These are phyloP conservation scores for Cutaneotrichosporon spelunceum DNA, from an alignment of 1,284 basidiomycete species.

Conservation along the genomic window DNA sequence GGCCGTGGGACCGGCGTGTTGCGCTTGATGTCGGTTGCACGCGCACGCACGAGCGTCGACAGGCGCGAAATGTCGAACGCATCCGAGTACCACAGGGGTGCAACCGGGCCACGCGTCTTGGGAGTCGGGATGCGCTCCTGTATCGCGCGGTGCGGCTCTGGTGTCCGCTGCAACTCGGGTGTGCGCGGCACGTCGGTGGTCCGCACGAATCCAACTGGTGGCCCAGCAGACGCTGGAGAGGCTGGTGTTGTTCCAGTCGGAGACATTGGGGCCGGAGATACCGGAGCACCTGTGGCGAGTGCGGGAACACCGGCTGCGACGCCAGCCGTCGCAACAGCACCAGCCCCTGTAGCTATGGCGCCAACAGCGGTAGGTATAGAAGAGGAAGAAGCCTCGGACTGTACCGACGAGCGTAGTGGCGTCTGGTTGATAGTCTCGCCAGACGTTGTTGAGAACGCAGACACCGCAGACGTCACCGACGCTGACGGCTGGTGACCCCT, in stretches of 20 bases:
- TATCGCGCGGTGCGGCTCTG: not conserved
- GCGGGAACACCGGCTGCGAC: not conserved
- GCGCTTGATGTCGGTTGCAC: slow-evolving; percentile 26
- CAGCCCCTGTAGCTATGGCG: not conserved
- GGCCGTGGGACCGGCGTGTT: slow-evolving; percentile 20
- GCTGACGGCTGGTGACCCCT: slow-evolving; percentile 3
- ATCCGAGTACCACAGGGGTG: slow-evolving; percentile 48
- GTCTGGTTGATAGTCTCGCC: slow-evolving; percentile 1
- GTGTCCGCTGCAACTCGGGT: not conserved
- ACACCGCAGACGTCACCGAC: slow-evolving; percentile 1
- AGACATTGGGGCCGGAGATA: slow-evolving; percentile 1
- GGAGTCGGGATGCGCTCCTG: not conserved
- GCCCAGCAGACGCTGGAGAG: slow-evolving; percentile 6
- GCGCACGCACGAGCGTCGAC: slow-evolving; percentile 38
- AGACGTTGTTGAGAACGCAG: not conserved
- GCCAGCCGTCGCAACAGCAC: not conserved
- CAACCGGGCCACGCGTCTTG: not conserved
- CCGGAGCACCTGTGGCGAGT: not conserved
- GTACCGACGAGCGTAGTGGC: slow-evolving; percentile 2
- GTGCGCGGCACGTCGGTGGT: not conserved
- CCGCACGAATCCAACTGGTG: slow-evolving; percentile 1
- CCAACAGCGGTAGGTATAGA: not conserved
- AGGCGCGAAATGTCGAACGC: slow-evolving; percentile 47
- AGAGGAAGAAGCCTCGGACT: not conserved
- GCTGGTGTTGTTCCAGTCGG: slow-evolving; percentile 8